phyloP scores from a whole-genome alignment of 225 moss, liverwort and hornwort species.

The Straminergon stramineum region DNA sequence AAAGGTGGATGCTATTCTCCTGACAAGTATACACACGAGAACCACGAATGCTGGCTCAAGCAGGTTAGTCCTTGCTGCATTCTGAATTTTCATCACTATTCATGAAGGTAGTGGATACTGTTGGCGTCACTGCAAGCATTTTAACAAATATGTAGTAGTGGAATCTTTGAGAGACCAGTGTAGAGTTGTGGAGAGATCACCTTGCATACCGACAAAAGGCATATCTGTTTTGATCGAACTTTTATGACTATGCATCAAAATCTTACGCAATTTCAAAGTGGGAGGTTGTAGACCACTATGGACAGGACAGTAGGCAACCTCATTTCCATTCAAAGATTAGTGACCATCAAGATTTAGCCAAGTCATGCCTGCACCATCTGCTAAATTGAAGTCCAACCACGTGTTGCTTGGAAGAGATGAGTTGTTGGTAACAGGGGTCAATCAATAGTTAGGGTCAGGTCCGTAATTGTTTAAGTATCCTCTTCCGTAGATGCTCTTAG shows the following conservation, averaged over 20 bases:
- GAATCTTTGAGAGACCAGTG: neutral
- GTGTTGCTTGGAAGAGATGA: neutral
- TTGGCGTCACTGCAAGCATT: neutral
- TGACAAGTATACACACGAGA: conserved; percentile 67
- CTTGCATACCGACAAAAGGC: neutral
- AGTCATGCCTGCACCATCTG: neutral
- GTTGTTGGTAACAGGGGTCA: neutral
- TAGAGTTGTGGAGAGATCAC: neutral
- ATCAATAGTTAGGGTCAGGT: neutral
- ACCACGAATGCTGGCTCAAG: conserved; percentile 97
- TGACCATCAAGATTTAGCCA: neutral
- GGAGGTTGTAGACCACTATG: neutral
- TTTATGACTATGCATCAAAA: neutral
- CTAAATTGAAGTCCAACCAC: neutral
- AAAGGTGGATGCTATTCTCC: conserved; percentile 80
- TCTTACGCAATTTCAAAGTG: neutral
- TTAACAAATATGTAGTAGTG: neutral
- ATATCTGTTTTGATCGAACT: neutral
- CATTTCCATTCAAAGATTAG: neutral
- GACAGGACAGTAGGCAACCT: neutral
- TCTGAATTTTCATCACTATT: neutral
- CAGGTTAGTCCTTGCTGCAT: conserved; percentile 33
- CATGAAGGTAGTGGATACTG: neutral
- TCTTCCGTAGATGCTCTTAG: neutral
- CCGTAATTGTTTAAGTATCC: neutral